Evolutionary conservation across 2,329 filamentous ascomycete genomes (phyloP).

Genomic region (Rutstroemia sp.): DNA sequence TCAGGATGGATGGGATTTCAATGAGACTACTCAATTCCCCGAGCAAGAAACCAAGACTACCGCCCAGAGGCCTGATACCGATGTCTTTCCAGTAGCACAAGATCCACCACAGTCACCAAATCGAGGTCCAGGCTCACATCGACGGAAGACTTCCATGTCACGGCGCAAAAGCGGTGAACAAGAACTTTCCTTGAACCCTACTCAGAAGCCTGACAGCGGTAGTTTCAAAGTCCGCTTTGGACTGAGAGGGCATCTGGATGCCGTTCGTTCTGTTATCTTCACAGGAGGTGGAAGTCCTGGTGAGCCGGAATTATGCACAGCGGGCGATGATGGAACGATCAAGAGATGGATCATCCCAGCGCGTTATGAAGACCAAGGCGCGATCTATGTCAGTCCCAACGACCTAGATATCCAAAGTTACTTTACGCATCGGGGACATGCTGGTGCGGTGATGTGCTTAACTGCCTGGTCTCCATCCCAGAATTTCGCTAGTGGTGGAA

Average conservation of each 20-base stretch:
- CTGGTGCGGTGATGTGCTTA: conserved; percentile 80
- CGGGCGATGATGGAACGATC: conserved; percentile 89
- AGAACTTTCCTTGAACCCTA: conserved; percentile 46
- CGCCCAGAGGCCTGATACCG: conserved; percentile 71
- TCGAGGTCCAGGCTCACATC: conserved; percentile 59
- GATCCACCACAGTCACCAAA: conserved; percentile 75
- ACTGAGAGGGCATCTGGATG: conserved; percentile 84
- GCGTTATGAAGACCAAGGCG: conserved; percentile 58
- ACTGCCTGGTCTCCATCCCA: conserved; percentile 81
- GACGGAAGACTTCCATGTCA: conserved; percentile 74
- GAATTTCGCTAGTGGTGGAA: conserved; percentile 82
- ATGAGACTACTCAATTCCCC: conserved; percentile 59
- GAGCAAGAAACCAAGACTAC: conserved; percentile 45
- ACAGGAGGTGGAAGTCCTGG: conserved; percentile 92
- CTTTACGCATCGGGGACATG: conserved; percentile 91
- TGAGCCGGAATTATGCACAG: conserved; percentile 94
- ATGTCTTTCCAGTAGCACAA: conserved; percentile 77
- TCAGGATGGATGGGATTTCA: conserved; percentile 89
- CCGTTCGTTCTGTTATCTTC: conserved; percentile 91
- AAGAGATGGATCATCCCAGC: conserved; percentile 94
- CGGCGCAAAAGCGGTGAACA: conserved; percentile 64
- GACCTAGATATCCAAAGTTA: conserved; percentile 90
- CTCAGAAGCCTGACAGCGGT: conserved; percentile 58
- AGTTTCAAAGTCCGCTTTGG: conserved; percentile 93
- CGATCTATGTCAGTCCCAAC: conserved; percentile 37